Percentiles rank a stretch among this genome's conserved stretches.
Conservation (phyloP, 306 rosid genomes). For the Myrica gale region DNA sequence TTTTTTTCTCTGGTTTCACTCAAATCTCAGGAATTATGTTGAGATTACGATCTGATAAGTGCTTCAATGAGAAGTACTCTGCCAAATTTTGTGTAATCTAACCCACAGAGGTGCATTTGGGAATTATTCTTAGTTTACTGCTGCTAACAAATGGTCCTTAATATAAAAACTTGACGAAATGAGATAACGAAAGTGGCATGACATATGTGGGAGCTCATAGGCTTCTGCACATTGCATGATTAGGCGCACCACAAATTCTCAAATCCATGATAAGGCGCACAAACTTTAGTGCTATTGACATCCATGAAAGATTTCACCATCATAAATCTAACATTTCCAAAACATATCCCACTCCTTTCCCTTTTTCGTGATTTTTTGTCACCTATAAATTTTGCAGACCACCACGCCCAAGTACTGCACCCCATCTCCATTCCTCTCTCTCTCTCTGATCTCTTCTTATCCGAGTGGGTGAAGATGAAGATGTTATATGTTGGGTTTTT, state of each 20-base stretch:
- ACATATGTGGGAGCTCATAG: not conserved
- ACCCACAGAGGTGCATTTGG: no score
- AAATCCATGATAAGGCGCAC: constrained; percentile 11
- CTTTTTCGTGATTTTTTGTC: not conserved
- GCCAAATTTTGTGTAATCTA: no score
- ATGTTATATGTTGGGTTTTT: constrained; percentile 19
- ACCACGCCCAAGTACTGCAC: constrained; percentile 1
- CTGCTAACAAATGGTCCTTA: not conserved
- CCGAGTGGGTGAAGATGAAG: constrained; percentile 32
- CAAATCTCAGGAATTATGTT: no score
- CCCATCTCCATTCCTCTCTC: not conserved
- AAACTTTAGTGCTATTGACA: constrained; percentile 3
- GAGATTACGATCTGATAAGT: no score
- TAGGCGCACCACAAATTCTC: not conserved
- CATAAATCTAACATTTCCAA: not conserved
- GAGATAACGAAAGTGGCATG: not conserved
- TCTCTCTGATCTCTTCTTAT: not conserved
- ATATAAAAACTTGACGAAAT: not conserved
- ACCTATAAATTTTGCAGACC: constrained; percentile 36
- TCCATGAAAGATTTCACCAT: constrained; percentile 4
- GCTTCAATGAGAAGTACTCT: no score
- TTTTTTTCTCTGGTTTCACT: no score
- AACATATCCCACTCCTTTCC: no score
- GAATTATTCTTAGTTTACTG: not conserved
- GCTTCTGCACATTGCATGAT: not conserved